Conservation (phyloP, 2,329 filamentous ascomycete genomes). For the Ophiocordyceps polyrhachis-furcata region DNA sequence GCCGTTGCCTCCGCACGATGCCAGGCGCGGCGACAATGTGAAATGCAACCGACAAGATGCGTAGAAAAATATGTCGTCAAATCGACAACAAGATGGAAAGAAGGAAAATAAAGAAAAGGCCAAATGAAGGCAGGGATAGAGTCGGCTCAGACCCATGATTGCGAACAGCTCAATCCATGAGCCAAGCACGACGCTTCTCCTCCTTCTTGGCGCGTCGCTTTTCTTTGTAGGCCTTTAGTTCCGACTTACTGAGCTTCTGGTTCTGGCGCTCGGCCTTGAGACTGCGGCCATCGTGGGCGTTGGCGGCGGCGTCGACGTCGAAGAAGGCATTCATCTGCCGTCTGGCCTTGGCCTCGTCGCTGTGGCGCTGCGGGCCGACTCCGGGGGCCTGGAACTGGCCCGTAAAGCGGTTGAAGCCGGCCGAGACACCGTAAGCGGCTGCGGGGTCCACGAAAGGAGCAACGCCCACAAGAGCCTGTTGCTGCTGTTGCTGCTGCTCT, state of each 20-base stretch:
- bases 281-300: constrained; percentile 74
- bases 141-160: not conserved
- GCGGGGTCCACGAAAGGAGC: constrained; percentile 6
- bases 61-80: not conserved
- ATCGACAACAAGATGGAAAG: not conserved
- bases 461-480: constrained; percentile 10
- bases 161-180: constrained; percentile 48
- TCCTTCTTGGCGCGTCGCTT: constrained; percentile 81
- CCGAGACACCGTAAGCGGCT: constrained; percentile 45
- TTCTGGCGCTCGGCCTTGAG: constrained; percentile 77
- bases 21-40: not conserved
- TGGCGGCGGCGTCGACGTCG: constrained; percentile 86
- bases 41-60: not conserved
- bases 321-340: constrained; percentile 86
- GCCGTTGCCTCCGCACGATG: not conserved
- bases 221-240: constrained; percentile 82
- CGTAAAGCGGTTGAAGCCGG: constrained; percentile 80
- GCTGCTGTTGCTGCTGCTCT: constrained; percentile 9
- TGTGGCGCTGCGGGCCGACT: constrained; percentile 55
- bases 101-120: not conserved
- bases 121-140: too few species aligned
- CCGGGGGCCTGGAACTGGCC: constrained; percentile 58
- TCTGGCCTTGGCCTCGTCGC: constrained; percentile 70
- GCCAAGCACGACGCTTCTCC: constrained; percentile 82
- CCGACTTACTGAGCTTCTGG: constrained; percentile 67